phyloP scores from a whole-genome alignment of 73 alveolate genomes.

The Breviolum minutum region DNA sequence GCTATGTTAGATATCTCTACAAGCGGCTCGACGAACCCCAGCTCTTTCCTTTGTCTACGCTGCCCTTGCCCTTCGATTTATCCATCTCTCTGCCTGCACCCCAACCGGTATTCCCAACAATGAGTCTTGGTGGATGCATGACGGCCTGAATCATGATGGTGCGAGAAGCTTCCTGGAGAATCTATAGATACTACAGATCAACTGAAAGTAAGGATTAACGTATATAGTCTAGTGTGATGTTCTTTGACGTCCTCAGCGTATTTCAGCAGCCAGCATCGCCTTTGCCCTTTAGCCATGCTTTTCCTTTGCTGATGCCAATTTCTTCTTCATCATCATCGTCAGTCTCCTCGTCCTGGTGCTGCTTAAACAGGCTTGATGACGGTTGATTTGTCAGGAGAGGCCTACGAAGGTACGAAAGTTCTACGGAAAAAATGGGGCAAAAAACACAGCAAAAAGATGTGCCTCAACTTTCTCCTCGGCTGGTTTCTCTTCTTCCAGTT shows the following conservation, averaged over 20 bases:
- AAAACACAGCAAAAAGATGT: not conserved
- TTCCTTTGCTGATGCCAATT: constrained; percentile 60
- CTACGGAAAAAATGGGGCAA: too few species aligned
- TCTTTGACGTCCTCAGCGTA: not conserved
- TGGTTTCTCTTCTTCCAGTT: not conserved
- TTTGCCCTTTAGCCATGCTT: constrained; percentile 66
- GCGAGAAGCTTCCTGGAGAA: not conserved
- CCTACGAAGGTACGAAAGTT: too few species aligned
- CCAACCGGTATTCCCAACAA: not conserved
- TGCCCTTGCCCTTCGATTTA: constrained; percentile 32
- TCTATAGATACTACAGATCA: not conserved
- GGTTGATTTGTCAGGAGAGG: too few species aligned
- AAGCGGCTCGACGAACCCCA: constrained; percentile 38
- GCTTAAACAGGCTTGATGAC: not conserved
- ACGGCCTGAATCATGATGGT: not conserved
- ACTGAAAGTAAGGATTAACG: too few species aligned
- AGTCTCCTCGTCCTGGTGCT: constrained; percentile 44
- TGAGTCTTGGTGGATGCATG: not conserved
- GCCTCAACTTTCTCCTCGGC: not conserved
- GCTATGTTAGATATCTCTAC: not conserved
- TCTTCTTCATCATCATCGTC: constrained; percentile 79
- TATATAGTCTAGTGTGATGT: too few species aligned
- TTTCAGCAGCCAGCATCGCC: not conserved
- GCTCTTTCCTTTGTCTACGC: not conserved
- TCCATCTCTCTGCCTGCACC: not conserved